Percentiles rank a stretch among this genome's conserved stretches.
These are phyloP conservation scores for Carex littledalei DNA, from an alignment of 176 grass and related monocot genomes.

Conservation along the genomic window DNA sequence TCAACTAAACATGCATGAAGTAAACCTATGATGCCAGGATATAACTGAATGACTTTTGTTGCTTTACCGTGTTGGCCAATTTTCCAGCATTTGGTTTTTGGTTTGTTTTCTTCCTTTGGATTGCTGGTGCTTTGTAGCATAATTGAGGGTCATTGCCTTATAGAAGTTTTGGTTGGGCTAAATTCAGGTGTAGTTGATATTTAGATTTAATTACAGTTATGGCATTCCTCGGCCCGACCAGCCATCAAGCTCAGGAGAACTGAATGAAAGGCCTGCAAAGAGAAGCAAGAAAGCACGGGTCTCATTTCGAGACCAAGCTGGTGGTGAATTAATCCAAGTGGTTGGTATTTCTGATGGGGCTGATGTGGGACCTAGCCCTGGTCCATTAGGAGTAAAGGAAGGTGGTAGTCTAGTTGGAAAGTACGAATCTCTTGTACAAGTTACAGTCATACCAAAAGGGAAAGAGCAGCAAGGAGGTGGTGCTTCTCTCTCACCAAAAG, in stretches of 20 bases:
- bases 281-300: conserved; percentile 63
- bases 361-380: conserved; percentile 86
- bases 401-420: conserved; percentile 96
- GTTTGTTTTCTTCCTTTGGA: not conserved
- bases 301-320: conserved; percentile 75
- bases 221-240: conserved; percentile 13
- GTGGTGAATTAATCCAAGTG: conserved; percentile 81
- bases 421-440: conserved; percentile 89
- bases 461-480: conserved; percentile 53
- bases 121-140: not conserved
- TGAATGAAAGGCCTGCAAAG: conserved; percentile 48
- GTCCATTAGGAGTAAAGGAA: conserved; percentile 89
- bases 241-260: conserved; percentile 27
- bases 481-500: conserved; percentile 35
- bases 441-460: conserved; percentile 89
- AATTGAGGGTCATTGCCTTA: not conserved
- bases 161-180: not conserved
- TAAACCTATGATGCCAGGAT: not conserved
- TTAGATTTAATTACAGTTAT: conserved; percentile 11
- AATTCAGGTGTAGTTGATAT: not conserved
- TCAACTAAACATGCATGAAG: conserved; percentile 12
- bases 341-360: conserved; percentile 93
- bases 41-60: not conserved
- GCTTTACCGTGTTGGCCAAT: not conserved
- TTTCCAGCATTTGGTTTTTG: not conserved